Conservation (phyloP, 139 green algal genomes). For the Chlamydomonas eustigma region DNA sequence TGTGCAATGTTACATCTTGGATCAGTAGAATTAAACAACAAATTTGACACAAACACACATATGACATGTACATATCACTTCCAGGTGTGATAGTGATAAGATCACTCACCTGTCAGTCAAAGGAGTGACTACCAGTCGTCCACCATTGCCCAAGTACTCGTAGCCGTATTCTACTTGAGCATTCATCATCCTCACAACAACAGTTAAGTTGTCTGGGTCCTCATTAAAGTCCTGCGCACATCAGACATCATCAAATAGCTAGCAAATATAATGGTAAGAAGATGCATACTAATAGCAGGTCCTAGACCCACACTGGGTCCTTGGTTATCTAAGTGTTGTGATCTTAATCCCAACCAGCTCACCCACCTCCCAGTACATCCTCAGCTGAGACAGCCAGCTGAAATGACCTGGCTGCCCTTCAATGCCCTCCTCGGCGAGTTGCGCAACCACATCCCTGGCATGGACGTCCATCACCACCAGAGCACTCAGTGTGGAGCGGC, state of each 20-base stretch:
- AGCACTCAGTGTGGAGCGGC: conserved; percentile 63
- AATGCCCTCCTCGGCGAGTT: conserved; percentile 14
- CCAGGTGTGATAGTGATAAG: too few species aligned
- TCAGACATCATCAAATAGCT: too few species aligned
- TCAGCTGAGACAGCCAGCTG: conserved; percentile 61
- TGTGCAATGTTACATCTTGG: too few species aligned
- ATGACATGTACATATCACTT: too few species aligned
- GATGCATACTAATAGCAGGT: too few species aligned
- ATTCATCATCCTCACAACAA: conserved; percentile 42
- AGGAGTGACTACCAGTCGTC: conserved; percentile 75
- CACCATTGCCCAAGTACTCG: conserved; percentile 75
- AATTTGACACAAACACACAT: too few species aligned
- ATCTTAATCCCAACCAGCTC: not conserved
- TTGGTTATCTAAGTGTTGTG: too few species aligned
- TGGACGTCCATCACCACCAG: conserved; percentile 82
- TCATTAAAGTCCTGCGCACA: conserved; percentile 5
- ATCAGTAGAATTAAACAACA: too few species aligned
- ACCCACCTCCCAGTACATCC: conserved; percentile 69
- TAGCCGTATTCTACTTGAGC: conserved; percentile 57
- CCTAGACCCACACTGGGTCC: too few species aligned
- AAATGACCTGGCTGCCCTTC: conserved; percentile 27
- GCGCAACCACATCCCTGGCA: conserved; percentile 63
- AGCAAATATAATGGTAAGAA: too few species aligned
- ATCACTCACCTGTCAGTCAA: conserved; percentile 59
- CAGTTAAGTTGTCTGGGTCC: conserved; percentile 21